phyloP scores from a whole-genome alignment of 2,329 filamentous ascomycete genomes.

The Tolypocladium album region DNA sequence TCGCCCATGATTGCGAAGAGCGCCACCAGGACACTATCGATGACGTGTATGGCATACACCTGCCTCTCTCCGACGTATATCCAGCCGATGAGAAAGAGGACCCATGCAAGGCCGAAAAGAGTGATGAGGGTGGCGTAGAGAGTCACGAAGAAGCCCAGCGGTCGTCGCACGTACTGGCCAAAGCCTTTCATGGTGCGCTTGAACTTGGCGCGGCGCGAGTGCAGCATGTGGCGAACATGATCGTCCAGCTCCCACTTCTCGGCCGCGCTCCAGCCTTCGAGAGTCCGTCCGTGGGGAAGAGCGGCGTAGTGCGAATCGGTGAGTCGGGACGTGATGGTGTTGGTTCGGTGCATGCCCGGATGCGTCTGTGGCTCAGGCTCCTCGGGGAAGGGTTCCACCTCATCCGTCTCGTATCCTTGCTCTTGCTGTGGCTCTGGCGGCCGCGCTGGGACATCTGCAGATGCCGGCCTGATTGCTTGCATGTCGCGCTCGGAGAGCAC shows the following conservation, averaged over 20 bases:
- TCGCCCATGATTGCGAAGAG: conserved; percentile 63
- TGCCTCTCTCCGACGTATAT: conserved; percentile 70
- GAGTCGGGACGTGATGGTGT: conserved; percentile 57
- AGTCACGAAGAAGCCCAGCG: conserved; percentile 74
- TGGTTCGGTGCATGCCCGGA: conserved; percentile 21
- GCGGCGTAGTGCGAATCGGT: conserved; percentile 68
- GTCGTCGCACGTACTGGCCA: conserved; percentile 63
- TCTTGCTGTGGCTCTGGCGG: neutral
- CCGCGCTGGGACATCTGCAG: conserved; percentile 7
- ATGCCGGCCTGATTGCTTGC: conserved; percentile 7
- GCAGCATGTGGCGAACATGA: conserved; percentile 77
- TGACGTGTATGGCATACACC: conserved; percentile 57
- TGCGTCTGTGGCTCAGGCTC: conserved; percentile 11
- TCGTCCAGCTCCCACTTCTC: conserved; percentile 74
- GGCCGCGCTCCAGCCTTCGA: conserved; percentile 64
- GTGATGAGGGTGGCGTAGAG: conserved; percentile 77
- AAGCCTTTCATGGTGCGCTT: conserved; percentile 74
- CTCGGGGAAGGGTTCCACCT: neutral
- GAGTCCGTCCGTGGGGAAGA: conserved; percentile 59
- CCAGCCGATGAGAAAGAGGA: conserved; percentile 86
- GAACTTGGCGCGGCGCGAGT: conserved; percentile 69
- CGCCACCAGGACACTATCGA: conserved; percentile 61
- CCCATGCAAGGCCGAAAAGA: conserved; percentile 77
- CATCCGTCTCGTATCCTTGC: neutral
- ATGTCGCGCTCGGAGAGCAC: conserved; percentile 44